Evolutionary conservation across 2,329 filamentous ascomycete species (phyloP).

Genomic region (Diaporthe sp.): DNA sequence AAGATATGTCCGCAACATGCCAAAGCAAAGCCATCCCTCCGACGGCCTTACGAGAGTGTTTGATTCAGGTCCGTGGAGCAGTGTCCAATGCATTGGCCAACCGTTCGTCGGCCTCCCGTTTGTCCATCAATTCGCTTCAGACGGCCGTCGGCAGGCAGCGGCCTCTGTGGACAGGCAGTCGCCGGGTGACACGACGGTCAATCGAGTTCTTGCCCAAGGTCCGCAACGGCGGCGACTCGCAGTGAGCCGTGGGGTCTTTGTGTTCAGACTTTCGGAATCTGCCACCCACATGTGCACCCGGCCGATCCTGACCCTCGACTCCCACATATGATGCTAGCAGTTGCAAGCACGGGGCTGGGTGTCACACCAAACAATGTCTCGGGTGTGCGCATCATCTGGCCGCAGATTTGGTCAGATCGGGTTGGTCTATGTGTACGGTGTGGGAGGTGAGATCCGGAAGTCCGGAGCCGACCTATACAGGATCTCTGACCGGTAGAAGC

Average conservation of each 20-base stretch:
- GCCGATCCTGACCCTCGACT: slow-evolving; percentile 2
- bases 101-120: not conserved
- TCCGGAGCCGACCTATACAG: slow-evolving; percentile 28
- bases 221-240: slow-evolving; percentile 17
- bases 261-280: slow-evolving; percentile 2
- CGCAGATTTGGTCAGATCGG: slow-evolving; percentile 29
- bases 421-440: slow-evolving; percentile 25
- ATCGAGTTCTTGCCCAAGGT: not conserved
- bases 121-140: not conserved
- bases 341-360: not conserved
- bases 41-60: not conserved
- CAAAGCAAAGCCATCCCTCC: not conserved
- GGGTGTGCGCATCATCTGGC: slow-evolving; percentile 26
- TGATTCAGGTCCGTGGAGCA: not conserved
- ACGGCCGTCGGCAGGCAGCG: not conserved
- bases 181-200: not conserved
- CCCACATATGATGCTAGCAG: not conserved
- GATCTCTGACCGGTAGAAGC: slow-evolving; percentile 12
- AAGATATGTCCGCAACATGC: not conserved
- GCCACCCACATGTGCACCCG: slow-evolving; percentile 13
- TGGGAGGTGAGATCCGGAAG: slow-evolving; percentile 29
- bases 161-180: not conserved
- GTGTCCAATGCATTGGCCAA: not conserved
- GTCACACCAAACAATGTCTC: slow-evolving; percentile 31
- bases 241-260: not conserved